Evolutionary conservation across 2,329 filamentous ascomycete species (phyloP), one percentile per base, ranked within the genome.

Genomic region (Myrmaecium sp.): DNA sequence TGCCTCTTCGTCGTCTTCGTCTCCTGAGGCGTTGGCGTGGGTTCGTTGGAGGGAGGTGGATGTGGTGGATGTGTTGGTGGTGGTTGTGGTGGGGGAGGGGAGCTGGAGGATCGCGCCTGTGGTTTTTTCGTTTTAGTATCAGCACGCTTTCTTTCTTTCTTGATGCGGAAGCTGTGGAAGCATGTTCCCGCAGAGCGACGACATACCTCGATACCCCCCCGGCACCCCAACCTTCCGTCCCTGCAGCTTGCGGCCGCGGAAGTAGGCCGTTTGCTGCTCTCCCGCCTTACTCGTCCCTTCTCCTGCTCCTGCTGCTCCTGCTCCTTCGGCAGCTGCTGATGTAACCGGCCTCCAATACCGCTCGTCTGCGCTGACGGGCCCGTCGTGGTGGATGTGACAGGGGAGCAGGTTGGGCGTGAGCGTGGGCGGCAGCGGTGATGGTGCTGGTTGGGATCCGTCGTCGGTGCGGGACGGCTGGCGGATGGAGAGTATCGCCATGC

Each of bases 171-270:
- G 9, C 12, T 10, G 7, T 21, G 13, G 4, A 5, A 6, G 13
- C 30, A 20, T 26, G 15, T 11, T 6, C 10, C 12, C 3, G 17
- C 6, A 2, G 5, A 8, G 17, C 19, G 11, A 14, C 1, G 3
- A 4, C 27, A n/a, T 37, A 59, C 66, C 69, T 36, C 66, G 60
- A 46, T 84, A 91, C 3, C 68, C 66, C n/a, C 69, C 54, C 0
- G 84, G 82, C 1, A 94, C 47, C 3, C 60, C 57, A 3, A 89
- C 50, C 1, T 57, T 43, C 33, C 68, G 74, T 21, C 79, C 82
- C 23, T 70, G 62, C 1, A 94, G 62, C 44, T 78, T 84, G 25
- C 82, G 70, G 17, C 84, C 84, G 34, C 84, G 74, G 36, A 91
- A 77, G 43, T 84, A 77, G 14, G 73, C 61, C 2, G 62, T 66